Evolutionary conservation across 2,329 filamentous ascomycete species (phyloP), one percentile per base, ranked within the genome.

Genomic region (Chalaropsis ovoidea): DNA sequence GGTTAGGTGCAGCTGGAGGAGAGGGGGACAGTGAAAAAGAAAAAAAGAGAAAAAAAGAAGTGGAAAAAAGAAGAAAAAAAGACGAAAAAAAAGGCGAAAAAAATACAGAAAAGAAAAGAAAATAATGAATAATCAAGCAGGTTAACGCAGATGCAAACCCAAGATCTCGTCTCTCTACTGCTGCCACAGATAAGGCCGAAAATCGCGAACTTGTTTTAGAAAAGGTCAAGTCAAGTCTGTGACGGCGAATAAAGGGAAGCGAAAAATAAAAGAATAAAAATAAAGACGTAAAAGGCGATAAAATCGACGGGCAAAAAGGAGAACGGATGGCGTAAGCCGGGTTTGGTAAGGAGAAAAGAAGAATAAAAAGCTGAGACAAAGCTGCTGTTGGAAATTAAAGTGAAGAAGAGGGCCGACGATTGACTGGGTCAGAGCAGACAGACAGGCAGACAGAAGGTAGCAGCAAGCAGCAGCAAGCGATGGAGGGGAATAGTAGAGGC

Each of bases 281-380:
- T 39, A 39, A 39, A 1, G 5, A 7, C 8, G 35, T 39, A 47
- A 19, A 19, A 35, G n/a, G 27, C 68, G 75, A 70, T 68, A 76
- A 22, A 24, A 41, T 3, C 27, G 11, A 56, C 11, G 10, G 19
- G 7, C 17, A 41, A 49, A 49, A 47, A 64, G 45, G 43, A 62
- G 24, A 41, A 58, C 24, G 52, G 52, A 58, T 35, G 27, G 52
- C 52, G 52, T 58, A 39, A 35, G 27, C 52, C 52, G 52, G 31
- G 52, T 58, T 58, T n/a, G 52, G 24, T n/a, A 58, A 39, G 52
- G 52, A 58, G 52, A 58, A 35, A 39, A 58, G 13, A 58, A 39
- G 15, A 58, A 8, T 8, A 58, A 62, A 47, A 62, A 47, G 19
- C 43, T 47, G 24, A 19, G 31, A 24, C 43, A 62, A 31, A 35